phyloP scores from a whole-genome alignment of 2,329 filamentous ascomycete genomes.

The Nemania sp. region DNA sequence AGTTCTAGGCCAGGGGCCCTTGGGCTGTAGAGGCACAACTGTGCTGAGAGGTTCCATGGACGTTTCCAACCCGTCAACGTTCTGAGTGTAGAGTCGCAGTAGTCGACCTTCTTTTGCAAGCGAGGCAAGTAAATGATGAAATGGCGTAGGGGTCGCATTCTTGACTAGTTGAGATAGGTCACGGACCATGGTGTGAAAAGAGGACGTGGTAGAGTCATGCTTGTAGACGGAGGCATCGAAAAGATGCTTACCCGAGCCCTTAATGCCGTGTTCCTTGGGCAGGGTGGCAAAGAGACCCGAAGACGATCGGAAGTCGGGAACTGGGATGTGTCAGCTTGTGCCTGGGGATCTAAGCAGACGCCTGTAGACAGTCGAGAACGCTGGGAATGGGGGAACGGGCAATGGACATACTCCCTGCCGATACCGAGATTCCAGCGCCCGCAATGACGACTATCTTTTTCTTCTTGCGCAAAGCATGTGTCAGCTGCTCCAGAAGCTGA shows the following conservation, averaged over 20 bases:
- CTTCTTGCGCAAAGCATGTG: conserved; percentile 79
- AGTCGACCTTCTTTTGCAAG: conserved; percentile 85
- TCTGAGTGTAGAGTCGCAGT: conserved; percentile 91
- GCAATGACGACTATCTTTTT: conserved; percentile 97
- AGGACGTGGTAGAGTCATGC: conserved; percentile 82
- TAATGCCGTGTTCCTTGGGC: conserved; percentile 84
- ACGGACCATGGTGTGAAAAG: conserved; percentile 96
- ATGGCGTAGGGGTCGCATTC: conserved; percentile 78
- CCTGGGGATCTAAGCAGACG: conserved; percentile 25
- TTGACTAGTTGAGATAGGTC: conserved; percentile 79
- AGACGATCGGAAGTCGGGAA: conserved; percentile 94
- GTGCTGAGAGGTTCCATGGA: conserved; percentile 79
- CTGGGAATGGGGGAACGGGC: no score
- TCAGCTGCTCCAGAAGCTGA: conserved; percentile 69
- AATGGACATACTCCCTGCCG: conserved; percentile 68
- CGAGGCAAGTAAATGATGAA: conserved; percentile 92
- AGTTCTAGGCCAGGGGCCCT: conserved; percentile 90
- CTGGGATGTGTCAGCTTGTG: conserved; percentile 46
- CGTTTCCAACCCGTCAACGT: conserved; percentile 94
- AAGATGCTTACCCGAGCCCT: conserved; percentile 89
- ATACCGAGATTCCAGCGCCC: conserved; percentile 94
- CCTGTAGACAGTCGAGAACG: no score
- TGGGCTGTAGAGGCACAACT: conserved; percentile 75
- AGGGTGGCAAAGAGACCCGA: conserved; percentile 86
- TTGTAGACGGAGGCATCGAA: conserved; percentile 98